phyloP scores from a whole-genome alignment of 805 yeast genomes.

The Saccharomycopsis microspora region DNA sequence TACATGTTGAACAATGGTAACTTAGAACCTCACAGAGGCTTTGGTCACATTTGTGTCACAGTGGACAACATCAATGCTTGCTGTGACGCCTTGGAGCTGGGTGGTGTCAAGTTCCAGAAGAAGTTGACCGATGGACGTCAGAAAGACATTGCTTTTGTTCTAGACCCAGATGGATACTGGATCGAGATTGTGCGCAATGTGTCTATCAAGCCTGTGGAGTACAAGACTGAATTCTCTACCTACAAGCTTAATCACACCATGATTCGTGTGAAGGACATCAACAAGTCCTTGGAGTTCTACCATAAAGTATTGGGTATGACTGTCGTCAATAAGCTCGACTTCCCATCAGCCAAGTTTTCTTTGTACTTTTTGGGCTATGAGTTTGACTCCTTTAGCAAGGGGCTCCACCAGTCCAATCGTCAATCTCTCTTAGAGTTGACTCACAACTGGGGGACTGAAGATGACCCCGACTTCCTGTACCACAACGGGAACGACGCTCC shows the following conservation, averaged over 20 bases:
- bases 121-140: conserved; percentile 84
- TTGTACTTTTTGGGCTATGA: conserved; percentile 78
- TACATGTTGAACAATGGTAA: conserved; percentile 73
- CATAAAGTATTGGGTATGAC: conserved; percentile 73
- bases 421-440: conserved; percentile 83
- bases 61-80: conserved; percentile 65
- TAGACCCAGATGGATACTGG: conserved; percentile 98
- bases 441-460: conserved; percentile 92
- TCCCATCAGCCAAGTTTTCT: conserved; percentile 66
- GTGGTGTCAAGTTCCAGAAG: conserved; percentile 72
- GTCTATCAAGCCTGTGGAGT: conserved; percentile 30
- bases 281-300: conserved; percentile 67
- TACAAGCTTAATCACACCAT: conserved; percentile 76
- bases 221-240: conserved; percentile 26
- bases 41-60: conserved; percentile 86
- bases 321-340: conserved; percentile 42
- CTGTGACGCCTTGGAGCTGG: conserved; percentile 42
- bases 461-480: conserved; percentile 62
- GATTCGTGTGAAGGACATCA: conserved; percentile 86
- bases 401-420: conserved; percentile 30
- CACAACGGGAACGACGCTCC: conserved; percentile 75
- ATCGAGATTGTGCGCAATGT: conserved; percentile 69
- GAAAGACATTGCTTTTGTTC: conserved; percentile 83
- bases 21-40: conserved; percentile 74
- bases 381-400: conserved; percentile 7